Percentiles rank a stretch among this genome's conserved stretches.
These are phyloP conservation scores for Monosporozyma siamensis DNA, from an alignment of 805 yeast genomes.

Conservation along the genomic window DNA sequence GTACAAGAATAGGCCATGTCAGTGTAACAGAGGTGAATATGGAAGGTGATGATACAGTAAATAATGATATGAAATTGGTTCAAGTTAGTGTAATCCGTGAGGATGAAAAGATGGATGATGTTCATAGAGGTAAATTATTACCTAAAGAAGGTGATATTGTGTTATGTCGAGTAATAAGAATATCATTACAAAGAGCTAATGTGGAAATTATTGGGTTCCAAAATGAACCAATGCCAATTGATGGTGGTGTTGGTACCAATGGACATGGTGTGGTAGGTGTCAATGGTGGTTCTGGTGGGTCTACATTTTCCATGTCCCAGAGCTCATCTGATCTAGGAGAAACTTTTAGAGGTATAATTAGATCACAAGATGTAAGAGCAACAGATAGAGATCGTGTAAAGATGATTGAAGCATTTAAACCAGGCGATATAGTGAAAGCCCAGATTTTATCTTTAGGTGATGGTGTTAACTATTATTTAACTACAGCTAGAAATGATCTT, in stretches of 20 bases:
- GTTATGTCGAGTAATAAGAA: constrained; percentile 59
- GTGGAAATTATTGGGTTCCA: constrained; percentile 71
- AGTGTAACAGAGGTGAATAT: constrained; percentile 6
- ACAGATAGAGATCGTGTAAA: constrained; percentile 86
- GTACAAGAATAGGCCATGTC: constrained; percentile 60
- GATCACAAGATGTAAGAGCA: constrained; percentile 82
- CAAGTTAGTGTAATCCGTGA: constrained; percentile 7
- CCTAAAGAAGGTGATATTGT: constrained; percentile 85
- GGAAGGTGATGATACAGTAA: constrained; percentile 5
- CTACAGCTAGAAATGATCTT: constrained; percentile 82
- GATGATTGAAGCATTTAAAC: constrained; percentile 68
- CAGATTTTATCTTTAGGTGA: constrained; percentile 79
- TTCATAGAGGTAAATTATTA: constrained; percentile 2
- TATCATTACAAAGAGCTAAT: constrained; percentile 59
- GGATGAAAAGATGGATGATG: constrained; percentile 3
- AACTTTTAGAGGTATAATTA: constrained; percentile 74
- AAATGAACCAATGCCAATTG: constrained; percentile 46
- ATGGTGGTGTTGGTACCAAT: constrained; percentile 58
- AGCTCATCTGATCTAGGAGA: constrained; percentile 73
- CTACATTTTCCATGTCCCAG: constrained; percentile 35
- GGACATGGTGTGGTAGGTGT: constrained; percentile 34
- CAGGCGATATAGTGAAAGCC: constrained; percentile 90
- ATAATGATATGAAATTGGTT: constrained; percentile 2
- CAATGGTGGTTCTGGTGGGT: constrained; percentile 51
- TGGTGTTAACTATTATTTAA: constrained; percentile 80